Conservation (phyloP, 257 asterid species). For the Scutellaria baicalensis region DNA sequence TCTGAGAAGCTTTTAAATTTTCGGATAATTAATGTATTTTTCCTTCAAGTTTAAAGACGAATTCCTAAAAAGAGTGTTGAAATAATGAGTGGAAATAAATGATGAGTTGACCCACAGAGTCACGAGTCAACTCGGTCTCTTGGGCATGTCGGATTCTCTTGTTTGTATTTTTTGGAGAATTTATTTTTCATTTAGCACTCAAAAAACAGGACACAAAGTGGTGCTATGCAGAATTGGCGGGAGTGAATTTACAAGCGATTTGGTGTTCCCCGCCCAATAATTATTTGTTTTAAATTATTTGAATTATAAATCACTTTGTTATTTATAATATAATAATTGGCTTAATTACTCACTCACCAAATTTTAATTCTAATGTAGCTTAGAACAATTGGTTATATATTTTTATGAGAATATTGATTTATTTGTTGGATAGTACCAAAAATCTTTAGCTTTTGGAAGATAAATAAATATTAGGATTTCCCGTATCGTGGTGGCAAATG, state of each 20-base stretch:
- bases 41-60: not conserved
- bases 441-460: too few relatives aligned
- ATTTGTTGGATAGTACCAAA: too few relatives aligned
- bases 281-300: not conserved
- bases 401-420: not conserved
- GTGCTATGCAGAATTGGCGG: conserved; percentile 18
- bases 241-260: conserved; percentile 8
- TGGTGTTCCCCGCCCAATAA: conserved; percentile 25
- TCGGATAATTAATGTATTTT: not conserved
- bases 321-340: not conserved
- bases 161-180: not conserved
- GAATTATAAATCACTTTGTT: not conserved
- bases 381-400: not conserved
- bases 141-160: not conserved
- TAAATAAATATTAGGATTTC: too few relatives aligned
- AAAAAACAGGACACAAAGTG: not conserved
- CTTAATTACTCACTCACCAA: not conserved
- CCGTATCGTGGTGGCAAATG: too few relatives aligned
- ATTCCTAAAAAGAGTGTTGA: not conserved
- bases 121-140: not conserved
- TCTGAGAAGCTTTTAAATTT: not conserved
- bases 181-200: not conserved
- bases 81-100: not conserved
- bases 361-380: not conserved
- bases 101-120: conserved; percentile 13